phyloP scores from a whole-genome alignment of 345 rosid genomes.

The Trapa bicornis region DNA sequence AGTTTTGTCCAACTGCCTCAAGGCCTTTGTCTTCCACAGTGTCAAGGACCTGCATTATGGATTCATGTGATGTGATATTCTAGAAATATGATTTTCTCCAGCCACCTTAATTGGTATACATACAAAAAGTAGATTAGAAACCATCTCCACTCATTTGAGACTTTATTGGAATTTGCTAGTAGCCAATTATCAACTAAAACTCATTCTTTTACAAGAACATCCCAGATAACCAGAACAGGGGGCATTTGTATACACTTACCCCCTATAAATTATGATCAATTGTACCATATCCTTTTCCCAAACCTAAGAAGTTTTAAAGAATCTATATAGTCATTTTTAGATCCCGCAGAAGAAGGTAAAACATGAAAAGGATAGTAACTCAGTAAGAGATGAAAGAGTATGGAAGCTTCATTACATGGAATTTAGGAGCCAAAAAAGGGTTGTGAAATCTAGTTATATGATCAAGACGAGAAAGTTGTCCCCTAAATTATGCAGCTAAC shows the following conservation, averaged over 20 bases:
- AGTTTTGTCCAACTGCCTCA: conserved; percentile 39
- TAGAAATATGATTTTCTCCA: neutral
- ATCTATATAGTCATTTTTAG: neutral
- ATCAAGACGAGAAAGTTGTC: no score
- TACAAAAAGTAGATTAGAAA: neutral
- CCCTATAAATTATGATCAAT: neutral
- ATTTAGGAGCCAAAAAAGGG: no score
- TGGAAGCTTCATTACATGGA: neutral
- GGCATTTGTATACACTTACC: neutral
- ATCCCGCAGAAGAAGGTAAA: neutral
- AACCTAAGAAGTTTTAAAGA: neutral
- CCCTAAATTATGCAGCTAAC: neutral
- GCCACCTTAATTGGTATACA: neutral
- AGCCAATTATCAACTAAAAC: neutral
- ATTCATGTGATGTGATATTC: neutral
- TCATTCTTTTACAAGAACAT: neutral
- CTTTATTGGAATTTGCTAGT: neutral
- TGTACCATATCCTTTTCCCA: neutral
- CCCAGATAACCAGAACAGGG: neutral
- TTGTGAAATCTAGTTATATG: no score
- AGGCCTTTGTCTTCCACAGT: conserved; percentile 58
- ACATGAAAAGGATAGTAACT: neutral
- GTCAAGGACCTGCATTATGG: conserved; percentile 43
- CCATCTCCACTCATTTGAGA: neutral
- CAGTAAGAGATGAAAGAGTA: neutral